phyloP scores from a whole-genome alignment of 257 asterid genomes.

The Penstemon eatonii region DNA sequence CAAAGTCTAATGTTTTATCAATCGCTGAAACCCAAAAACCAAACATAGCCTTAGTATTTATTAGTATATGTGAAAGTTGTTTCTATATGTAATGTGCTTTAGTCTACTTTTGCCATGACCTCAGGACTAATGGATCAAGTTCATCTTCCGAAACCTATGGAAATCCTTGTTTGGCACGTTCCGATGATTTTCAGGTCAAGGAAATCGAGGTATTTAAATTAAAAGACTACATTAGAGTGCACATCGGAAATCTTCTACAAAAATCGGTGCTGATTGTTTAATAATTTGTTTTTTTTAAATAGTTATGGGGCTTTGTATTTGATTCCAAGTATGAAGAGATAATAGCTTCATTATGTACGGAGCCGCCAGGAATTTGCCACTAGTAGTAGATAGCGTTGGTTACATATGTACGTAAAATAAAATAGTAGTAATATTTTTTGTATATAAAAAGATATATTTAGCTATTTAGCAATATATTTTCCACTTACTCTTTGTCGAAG shows the following conservation, averaged over 20 bases:
- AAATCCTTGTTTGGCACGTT: constrained; percentile 71
- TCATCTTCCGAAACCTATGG: constrained; percentile 86
- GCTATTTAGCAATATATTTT: background rate
- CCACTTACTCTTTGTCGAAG: background rate
- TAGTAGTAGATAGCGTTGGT: constrained; percentile 23
- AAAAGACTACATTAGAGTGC: background rate
- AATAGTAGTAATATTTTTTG: constrained; percentile 3
- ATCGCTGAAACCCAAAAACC: background rate
- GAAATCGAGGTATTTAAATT: constrained; percentile 72
- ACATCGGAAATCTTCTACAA: background rate
- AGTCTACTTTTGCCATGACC: background rate
- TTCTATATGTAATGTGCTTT: too few species aligned
- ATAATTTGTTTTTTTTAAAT: constrained; percentile 9
- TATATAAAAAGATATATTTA: constrained; percentile 1
- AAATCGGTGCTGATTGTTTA: background rate
- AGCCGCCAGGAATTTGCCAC: constrained; percentile 77
- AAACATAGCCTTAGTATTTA: background rate
- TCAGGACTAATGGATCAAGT: constrained; percentile 81
- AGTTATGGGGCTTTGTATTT: constrained; percentile 94
- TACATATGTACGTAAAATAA: background rate
- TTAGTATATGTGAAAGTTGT: too few species aligned
- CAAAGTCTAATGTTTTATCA: too few species aligned
- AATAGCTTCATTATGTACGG: constrained; percentile 56
- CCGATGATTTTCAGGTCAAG: constrained; percentile 71
- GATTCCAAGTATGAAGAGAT: constrained; percentile 84